Base-by-base conservation (phyloP, 352 stramenopile species). In the Peronospora destructor region DNA sequence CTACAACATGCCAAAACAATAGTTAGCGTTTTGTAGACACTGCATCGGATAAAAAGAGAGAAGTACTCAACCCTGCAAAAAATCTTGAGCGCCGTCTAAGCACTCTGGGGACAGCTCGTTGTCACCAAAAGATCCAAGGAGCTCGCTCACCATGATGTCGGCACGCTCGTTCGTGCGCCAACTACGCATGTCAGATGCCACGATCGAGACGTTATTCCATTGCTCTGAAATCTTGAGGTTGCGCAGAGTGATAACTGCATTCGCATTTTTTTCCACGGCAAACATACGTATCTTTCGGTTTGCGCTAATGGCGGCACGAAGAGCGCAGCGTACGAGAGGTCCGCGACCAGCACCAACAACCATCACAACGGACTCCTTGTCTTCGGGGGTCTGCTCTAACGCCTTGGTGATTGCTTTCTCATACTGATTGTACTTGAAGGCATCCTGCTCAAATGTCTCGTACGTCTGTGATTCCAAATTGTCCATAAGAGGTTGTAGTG, bases 101-200 rank as follows among this genome's bases (percentile, higher is more conserved):
- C 97, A 99, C 69, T 99, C 97, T 0, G 97, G 97, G 10, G 88
- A 98, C n/a, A 99, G 77, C 61, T 99, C 96, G 64, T 99, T 99
- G 80, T 99, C 95, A 14, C 95, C 92, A 67, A 98, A 99, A 1
- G 87, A 97, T 6, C 95, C 95, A 17, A 98, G 66, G 26, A 98
- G 66, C 69, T 98, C 94, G 51, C 84, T 97, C 19, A 98, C 91
- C 57, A 98, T 85, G 53, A 98, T 95, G 64, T 98, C 94, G 33
- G 86, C 93, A 30, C 76, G 56, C 45, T 94, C 78, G 2, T 66
- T 54, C 4, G 82, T 82, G 29, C 82, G 61, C 80, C 83, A 95
- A 16, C 71, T 66, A 12, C 87, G 80, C 85, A 95, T 95, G 47
- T 96, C 87, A 4, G 71, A 80, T 39, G 83, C 50, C 5, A 96